A percentile compares a stretch with the other conserved stretches of the same genome.
phyloP scores from a whole-genome alignment of 1,284 basidiomycete genomes.

The Sporisorium reilianum region DNA sequence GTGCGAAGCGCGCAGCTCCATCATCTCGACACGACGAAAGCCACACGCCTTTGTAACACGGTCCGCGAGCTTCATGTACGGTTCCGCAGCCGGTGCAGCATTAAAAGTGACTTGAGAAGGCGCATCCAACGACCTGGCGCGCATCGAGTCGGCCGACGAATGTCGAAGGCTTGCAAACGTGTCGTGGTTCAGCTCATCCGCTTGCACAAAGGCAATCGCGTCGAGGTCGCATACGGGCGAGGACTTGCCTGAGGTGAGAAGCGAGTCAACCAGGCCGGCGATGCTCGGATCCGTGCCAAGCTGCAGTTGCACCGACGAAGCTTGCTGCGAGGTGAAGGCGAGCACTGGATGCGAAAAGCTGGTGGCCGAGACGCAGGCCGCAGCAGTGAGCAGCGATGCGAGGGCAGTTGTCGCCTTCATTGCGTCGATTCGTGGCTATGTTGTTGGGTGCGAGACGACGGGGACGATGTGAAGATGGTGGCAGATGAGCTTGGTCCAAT shows the following conservation, averaged over 20 bases:
- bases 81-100: slow-evolving; percentile 1
- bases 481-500: no score
- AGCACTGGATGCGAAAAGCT: slow-evolving; percentile 27
- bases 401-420: slow-evolving; percentile 36
- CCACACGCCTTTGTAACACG: not conserved
- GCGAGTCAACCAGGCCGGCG: slow-evolving; percentile 24
- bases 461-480: not conserved
- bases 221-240: slow-evolving; percentile 36
- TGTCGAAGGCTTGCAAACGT: slow-evolving; percentile 38
- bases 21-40: not conserved
- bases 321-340: slow-evolving; percentile 40
- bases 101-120: slow-evolving; percentile 47
- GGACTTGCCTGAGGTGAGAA: slow-evolving; percentile 12
- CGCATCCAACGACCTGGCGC: slow-evolving; percentile 37
- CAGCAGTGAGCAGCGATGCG: slow-evolving; percentile 27
- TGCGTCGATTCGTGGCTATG: not conserved
- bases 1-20: not conserved
- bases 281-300: slow-evolving; percentile 24
- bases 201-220: slow-evolving; percentile 27
- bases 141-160: slow-evolving; percentile 28
- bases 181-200: slow-evolving; percentile 17
- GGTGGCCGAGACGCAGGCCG: slow-evolving; percentile 31
- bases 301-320: slow-evolving; percentile 19
- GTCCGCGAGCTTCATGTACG: not conserved
- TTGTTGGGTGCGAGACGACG: not conserved